Evolutionary conservation across 257 asterid genomes (phyloP).

Genomic region (Knoxia roxburghii): DNA sequence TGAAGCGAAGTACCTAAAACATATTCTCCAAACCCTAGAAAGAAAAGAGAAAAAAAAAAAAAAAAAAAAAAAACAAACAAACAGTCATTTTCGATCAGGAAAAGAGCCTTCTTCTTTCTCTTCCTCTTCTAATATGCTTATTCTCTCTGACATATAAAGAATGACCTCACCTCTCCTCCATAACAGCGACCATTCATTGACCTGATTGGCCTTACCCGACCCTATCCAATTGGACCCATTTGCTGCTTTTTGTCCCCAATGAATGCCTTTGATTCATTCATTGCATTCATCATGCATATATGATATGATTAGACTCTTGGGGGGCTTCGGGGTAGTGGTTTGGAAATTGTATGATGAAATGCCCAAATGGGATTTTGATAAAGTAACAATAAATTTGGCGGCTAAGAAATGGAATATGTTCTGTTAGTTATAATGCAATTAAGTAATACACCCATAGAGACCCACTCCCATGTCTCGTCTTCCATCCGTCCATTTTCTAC

Average conservation of each 20-base stretch:
- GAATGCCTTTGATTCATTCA: too few species aligned
- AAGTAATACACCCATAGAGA: constrained; percentile 25
- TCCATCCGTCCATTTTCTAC: constrained; percentile 18
- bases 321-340: too few species aligned
- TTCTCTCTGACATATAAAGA: constrained; percentile 11
- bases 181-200: constrained; percentile 9
- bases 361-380: constrained; percentile 5
- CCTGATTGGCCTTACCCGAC: constrained; percentile 3
- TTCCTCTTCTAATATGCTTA: constrained; percentile 8
- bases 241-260: constrained; percentile 13
- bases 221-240: constrained; percentile 12
- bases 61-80: too few species aligned
- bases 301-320: not conserved
- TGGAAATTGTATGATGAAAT: not conserved
- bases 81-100: not conserved
- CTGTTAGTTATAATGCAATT: constrained; percentile 35
- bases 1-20: constrained; percentile 6
- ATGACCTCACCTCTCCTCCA: constrained; percentile 9
- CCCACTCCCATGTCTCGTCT: not conserved
- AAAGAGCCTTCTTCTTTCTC: not conserved
- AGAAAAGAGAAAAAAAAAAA: too few species aligned
- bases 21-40: constrained; percentile 7
- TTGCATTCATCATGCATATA: not conserved
- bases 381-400: constrained; percentile 27
- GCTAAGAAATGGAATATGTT: constrained; percentile 38